Evolutionary conservation across 208 protist species (phyloP).

Genomic region (Zelonia costaricensis): DNA sequence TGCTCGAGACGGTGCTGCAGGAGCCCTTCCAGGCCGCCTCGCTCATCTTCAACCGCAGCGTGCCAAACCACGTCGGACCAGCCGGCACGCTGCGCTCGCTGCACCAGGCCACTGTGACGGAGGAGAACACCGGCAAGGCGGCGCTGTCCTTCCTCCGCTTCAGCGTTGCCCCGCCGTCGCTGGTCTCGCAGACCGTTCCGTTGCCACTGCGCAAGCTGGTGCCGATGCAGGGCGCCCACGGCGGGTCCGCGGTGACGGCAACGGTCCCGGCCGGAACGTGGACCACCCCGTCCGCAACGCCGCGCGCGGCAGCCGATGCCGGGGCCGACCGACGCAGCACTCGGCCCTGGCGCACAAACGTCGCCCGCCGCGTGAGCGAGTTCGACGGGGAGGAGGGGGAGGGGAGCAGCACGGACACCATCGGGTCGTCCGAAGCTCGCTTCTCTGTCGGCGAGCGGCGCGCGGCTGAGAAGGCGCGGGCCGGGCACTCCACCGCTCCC

Average conservation of each 20-base stretch:
- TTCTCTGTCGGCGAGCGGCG: neutral
- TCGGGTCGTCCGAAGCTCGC: too few relatives aligned
- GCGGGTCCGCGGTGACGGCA: neutral
- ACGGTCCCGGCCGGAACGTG: neutral
- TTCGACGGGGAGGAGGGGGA: too few relatives aligned
- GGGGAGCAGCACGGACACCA: too few relatives aligned
- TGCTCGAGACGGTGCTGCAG: conserved; percentile 24
- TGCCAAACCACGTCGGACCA: conserved; percentile 2
- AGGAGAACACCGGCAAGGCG: neutral
- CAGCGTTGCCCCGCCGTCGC: neutral
- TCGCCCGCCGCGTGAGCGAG: too few relatives aligned
- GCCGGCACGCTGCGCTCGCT: conserved; percentile 11
- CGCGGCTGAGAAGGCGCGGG: neutral
- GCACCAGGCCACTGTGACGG: neutral
- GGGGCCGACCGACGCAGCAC: too few relatives aligned
- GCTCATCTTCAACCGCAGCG: neutral
- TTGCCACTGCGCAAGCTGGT: conserved; percentile 1
- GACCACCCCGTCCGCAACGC: neutral
- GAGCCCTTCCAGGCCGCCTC: conserved; percentile 13
- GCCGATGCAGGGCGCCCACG: neutral
- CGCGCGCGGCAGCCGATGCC: too few relatives aligned
- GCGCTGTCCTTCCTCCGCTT: conserved; percentile 26
- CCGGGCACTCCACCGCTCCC: too few relatives aligned
- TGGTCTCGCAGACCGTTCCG: neutral
- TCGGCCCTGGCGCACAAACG: too few relatives aligned